Evolutionary conservation across 2,329 filamentous ascomycete species (phyloP).

Genomic region (Didymella glomerata): DNA sequence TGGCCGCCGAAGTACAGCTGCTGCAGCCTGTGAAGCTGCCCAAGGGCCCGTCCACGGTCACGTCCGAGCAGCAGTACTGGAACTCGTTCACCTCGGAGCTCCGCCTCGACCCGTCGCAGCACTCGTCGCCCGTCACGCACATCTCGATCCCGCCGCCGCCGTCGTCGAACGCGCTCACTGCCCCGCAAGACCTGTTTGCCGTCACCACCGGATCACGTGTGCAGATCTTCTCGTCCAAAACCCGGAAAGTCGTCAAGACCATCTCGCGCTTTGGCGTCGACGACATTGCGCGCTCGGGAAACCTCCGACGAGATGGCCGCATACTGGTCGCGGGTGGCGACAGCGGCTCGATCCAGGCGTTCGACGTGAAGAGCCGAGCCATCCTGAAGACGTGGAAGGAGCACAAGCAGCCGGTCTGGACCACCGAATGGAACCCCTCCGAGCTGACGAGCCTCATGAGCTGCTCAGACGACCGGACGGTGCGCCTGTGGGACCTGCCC

Average conservation of each 20-base stretch:
- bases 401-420: slow-evolving; percentile 94
- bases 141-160: slow-evolving; percentile 74
- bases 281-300: slow-evolving; percentile 87
- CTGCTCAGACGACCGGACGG: slow-evolving; percentile 89
- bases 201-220: slow-evolving; percentile 94
- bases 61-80: slow-evolving; percentile 96
- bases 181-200: slow-evolving; percentile 75
- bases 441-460: slow-evolving; percentile 87
- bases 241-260: slow-evolving; percentile 89
- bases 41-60: slow-evolving; percentile 80
- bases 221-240: slow-evolving; percentile 92
- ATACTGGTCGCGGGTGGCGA: slow-evolving; percentile 93
- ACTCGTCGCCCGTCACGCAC: slow-evolving; percentile 87
- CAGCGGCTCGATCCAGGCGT: slow-evolving; percentile 90
- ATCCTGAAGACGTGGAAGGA: slow-evolving; percentile 95
- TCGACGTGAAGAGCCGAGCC: slow-evolving; percentile 86
- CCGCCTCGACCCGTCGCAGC: slow-evolving; percentile 82
- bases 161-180: slow-evolving; percentile 48
- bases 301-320: slow-evolving; percentile 86
- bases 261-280: slow-evolving; percentile 83
- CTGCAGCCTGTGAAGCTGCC: slow-evolving; percentile 84
- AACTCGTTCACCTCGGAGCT: slow-evolving; percentile 91
- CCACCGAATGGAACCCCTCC: slow-evolving; percentile 88
- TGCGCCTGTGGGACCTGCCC: slow-evolving; percentile 92
- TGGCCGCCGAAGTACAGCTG: slow-evolving; percentile 87